These are phyloP conservation scores for Suillus paluster DNA, from an alignment of 768 basidiomycete species.

Conservation along the genomic window DNA sequence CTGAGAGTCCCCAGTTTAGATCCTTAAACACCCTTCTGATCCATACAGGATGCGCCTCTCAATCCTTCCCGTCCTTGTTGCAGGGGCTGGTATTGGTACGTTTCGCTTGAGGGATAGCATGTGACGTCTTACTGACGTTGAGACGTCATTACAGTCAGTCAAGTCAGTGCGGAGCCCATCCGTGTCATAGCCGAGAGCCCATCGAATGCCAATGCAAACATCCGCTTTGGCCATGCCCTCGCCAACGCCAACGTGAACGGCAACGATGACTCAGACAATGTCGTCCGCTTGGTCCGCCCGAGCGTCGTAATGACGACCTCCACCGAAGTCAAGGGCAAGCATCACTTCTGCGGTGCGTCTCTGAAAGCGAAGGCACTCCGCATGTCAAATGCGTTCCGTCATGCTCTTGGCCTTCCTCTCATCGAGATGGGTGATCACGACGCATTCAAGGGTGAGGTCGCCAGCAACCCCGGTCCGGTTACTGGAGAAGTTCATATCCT, in stretches of 20 bases:
- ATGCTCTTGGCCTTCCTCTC: constrained; percentile 57
- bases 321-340: constrained; percentile 19
- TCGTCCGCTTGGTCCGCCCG: constrained; percentile 25
- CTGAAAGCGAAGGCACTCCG: constrained; percentile 54
- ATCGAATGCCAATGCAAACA: constrained; percentile 34
- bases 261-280: constrained; percentile 25
- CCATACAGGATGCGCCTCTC: constrained; percentile 41
- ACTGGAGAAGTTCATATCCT: constrained; percentile 37
- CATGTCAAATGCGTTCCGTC: constrained; percentile 58
- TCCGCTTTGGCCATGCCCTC: constrained; percentile 44
- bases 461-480: constrained; percentile 17
- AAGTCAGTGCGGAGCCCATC: constrained; percentile 55
- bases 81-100: constrained; percentile 40
- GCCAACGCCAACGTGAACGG: constrained; percentile 36
- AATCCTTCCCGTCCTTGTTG: constrained; percentile 40
- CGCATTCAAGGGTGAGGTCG: constrained; percentile 12
- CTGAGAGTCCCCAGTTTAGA: neutral
- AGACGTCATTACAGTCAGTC: constrained; percentile 23
- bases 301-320: constrained; percentile 13
- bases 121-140: neutral
- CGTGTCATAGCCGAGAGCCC: constrained; percentile 44
- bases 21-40: neutral
- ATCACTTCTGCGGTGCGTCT: constrained; percentile 38
- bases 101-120: neutral
- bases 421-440: constrained; percentile 36